Percentiles rank a stretch among this genome's conserved stretches.
phyloP scores from a whole-genome alignment of 768 basidiomycete genomes.

The Hygrophorus russula region DNA sequence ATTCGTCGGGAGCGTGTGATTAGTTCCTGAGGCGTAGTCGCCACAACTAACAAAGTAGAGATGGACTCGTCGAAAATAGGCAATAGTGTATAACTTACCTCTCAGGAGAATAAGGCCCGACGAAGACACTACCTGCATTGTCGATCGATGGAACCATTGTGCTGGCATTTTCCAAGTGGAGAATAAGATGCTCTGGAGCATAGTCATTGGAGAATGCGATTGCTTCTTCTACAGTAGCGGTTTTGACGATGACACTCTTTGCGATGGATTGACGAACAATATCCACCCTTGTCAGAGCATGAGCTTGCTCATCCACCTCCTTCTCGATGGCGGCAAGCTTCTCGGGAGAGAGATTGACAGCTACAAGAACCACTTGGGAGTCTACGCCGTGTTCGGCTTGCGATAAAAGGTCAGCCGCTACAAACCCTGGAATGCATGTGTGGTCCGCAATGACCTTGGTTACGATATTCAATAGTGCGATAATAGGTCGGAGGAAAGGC shows the following conservation, averaged over 20 bases:
- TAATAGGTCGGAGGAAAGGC: neutral
- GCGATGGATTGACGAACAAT: conserved; percentile 84
- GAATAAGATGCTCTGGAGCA: conserved; percentile 93
- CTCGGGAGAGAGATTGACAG: conserved; percentile 52
- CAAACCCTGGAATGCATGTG: conserved; percentile 77
- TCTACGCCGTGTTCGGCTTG: conserved; percentile 98
- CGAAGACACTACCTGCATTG: conserved; percentile 95
- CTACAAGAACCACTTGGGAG: conserved; percentile 93
- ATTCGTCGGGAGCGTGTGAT: conserved; percentile 94
- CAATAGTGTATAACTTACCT: conserved; percentile 43
- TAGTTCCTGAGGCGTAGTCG: conserved; percentile 97
- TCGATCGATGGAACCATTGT: conserved; percentile 53
- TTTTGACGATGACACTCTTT: conserved; percentile 84
- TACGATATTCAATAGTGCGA: neutral
- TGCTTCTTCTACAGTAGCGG: conserved; percentile 58
- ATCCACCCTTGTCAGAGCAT: conserved; percentile 74
- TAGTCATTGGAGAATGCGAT: conserved; percentile 92
- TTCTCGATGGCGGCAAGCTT: conserved; percentile 66
- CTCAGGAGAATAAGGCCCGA: conserved; percentile 91
- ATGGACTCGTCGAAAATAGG: conserved; percentile 1
- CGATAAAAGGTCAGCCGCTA: conserved; percentile 93
- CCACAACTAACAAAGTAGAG: conserved; percentile 56
- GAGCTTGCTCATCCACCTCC: conserved; percentile 82
- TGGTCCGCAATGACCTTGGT: conserved; percentile 86
- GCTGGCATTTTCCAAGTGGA: conserved; percentile 73